These are phyloP conservation scores for Eimeria praecox DNA, from an alignment of 169 alveolate species.

Conservation along the genomic window DNA sequence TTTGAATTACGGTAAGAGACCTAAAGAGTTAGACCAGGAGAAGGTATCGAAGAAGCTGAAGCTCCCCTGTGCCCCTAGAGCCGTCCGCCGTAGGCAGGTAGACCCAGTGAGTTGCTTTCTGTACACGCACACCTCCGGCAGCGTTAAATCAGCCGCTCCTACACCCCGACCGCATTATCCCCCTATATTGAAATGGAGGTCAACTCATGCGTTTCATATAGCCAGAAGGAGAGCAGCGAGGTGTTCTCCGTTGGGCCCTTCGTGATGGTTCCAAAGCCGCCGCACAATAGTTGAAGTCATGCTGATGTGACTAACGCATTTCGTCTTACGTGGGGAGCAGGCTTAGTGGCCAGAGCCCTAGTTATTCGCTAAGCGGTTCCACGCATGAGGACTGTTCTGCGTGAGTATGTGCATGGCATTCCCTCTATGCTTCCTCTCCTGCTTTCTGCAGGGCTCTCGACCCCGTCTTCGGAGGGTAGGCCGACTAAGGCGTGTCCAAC, in stretches of 20 bases:
- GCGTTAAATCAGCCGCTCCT: not conserved
- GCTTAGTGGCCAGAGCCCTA: not conserved
- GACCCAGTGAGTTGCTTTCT: constrained; percentile 15
- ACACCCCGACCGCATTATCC: not conserved
- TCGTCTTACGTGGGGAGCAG: not conserved
- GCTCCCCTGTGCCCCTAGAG: not conserved
- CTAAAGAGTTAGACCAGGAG: not conserved
- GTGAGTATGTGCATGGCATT: not conserved
- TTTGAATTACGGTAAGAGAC: not conserved
- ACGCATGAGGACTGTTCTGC: not conserved
- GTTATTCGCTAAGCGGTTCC: not conserved
- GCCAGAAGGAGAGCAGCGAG: not conserved
- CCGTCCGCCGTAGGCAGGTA: constrained; percentile 3
- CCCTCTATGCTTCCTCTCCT: not conserved
- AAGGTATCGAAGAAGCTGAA: not conserved
- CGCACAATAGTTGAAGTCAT: not conserved
- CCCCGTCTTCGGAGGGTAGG: not conserved
- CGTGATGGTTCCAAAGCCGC: not conserved
- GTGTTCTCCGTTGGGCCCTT: not conserved
- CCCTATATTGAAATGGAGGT: not conserved
- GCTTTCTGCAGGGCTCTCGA: not conserved
- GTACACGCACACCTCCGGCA: not conserved
- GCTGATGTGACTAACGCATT: not conserved
- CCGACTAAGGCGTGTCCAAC: not conserved
- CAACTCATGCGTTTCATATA: not conserved